These are phyloP conservation scores for Pelargonium myrrhifolium DNA, from an alignment of 441 rosid genomes.

Conservation along the genomic window DNA sequence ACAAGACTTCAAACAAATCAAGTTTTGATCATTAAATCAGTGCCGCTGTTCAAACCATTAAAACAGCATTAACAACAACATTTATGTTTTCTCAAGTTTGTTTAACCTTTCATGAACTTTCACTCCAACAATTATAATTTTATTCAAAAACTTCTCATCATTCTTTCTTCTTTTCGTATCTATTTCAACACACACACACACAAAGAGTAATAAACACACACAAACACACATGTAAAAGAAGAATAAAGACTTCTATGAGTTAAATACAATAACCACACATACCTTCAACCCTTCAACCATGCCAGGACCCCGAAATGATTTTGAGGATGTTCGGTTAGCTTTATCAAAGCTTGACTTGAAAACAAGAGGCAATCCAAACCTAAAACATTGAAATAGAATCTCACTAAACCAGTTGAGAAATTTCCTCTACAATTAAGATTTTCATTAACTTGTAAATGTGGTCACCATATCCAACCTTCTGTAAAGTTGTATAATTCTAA, in stretches of 20 bases:
- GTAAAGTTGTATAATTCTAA: no score
- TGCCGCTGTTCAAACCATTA: neutral
- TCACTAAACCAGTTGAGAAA: neutral
- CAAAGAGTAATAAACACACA: no score
- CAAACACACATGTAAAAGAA: no score
- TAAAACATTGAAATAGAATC: constrained; percentile 21
- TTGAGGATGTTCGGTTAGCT: constrained; percentile 80
- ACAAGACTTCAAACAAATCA: neutral
- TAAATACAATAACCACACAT: constrained; percentile 3
- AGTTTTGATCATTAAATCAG: neutral
- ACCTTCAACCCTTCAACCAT: constrained; percentile 82
- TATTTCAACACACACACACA: neutral
- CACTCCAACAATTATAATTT: no score
- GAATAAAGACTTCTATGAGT: neutral
- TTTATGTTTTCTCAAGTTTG: neutral
- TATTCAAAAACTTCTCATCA: no score
- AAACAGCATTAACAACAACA: neutral
- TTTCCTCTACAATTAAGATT: neutral
- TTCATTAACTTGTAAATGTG: no score
- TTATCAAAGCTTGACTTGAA: constrained; percentile 94
- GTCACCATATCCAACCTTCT: no score
- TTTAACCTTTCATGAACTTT: neutral
- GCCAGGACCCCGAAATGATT: constrained; percentile 89
- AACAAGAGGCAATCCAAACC: constrained; percentile 69
- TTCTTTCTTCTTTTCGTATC: no score